Evolutionary conservation across 352 stramenopile genomes (phyloP).

Genomic region (Globisporangium camurandrum): DNA sequence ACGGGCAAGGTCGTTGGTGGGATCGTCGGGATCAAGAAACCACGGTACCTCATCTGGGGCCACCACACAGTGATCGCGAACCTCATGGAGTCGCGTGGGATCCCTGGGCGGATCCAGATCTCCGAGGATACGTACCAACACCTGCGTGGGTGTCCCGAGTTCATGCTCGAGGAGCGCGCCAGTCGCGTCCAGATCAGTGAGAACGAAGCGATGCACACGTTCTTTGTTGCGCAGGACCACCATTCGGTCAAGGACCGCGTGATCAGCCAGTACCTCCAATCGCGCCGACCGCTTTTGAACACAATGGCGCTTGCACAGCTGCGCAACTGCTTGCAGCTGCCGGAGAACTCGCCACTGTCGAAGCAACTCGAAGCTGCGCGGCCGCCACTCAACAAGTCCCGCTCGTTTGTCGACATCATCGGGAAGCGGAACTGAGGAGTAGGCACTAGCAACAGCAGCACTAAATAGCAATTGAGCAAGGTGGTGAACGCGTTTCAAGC

Average conservation of each 20-base stretch:
- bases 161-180: conserved; percentile 36
- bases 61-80: conserved; percentile 75
- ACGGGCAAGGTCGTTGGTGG: conserved; percentile 75
- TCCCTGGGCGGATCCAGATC: conserved; percentile 48
- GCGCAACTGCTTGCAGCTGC: conserved; percentile 39
- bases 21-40: conserved; percentile 80
- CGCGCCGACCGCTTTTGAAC: conserved; percentile 27
- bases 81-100: conserved; percentile 64
- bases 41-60: conserved; percentile 81
- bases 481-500: conserved; percentile 1
- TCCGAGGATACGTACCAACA: conserved; percentile 55
- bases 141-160: conserved; percentile 41
- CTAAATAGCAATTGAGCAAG: background rate
- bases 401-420: conserved; percentile 44
- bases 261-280: conserved; percentile 38
- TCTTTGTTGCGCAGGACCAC: conserved; percentile 39
- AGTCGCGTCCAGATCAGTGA: conserved; percentile 48
- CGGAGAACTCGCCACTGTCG: conserved; percentile 43
- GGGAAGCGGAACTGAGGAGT: conserved; percentile 6
- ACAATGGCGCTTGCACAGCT: conserved; percentile 35
- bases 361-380: conserved; percentile 32
- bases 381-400: conserved; percentile 14
- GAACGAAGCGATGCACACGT: conserved; percentile 42
- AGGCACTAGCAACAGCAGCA: background rate
- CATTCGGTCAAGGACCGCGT: conserved; percentile 39